Percentiles rank a stretch among this genome's conserved stretches.
Evolutionary conservation across 2,329 filamentous ascomycete species (phyloP).

Genomic region (Amesomyces nigricolor): DNA sequence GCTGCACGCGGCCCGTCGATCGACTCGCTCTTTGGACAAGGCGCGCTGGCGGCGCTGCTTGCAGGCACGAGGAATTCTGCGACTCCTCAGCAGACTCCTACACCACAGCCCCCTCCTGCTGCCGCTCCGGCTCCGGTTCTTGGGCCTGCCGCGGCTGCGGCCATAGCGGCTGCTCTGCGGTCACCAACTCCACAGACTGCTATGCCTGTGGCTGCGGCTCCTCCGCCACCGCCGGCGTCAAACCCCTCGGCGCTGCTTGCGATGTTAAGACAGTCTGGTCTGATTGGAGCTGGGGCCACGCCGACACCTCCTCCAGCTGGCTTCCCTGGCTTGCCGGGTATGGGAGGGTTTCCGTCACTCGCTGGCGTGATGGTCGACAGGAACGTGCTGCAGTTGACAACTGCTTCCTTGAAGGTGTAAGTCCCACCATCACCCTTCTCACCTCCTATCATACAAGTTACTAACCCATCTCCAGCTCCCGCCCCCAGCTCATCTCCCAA

Average conservation of each 20-base stretch:
- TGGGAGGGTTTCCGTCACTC: constrained; percentile 14
- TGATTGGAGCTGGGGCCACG: constrained; percentile 42
- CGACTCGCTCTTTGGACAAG: constrained; percentile 54
- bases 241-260: constrained; percentile 59
- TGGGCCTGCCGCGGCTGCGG: constrained; percentile 15
- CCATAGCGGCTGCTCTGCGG: constrained; percentile 39
- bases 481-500: constrained; percentile 64
- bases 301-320: constrained; percentile 34
- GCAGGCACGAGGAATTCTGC: constrained; percentile 41
- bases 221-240: constrained; percentile 29
- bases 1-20: constrained; percentile 40
- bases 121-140: constrained; percentile 27
- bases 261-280: constrained; percentile 61
- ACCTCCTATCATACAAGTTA: not conserved
- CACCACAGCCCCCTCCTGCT: constrained; percentile 38
- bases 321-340: not conserved
- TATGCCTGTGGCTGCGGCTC: constrained; percentile 21
- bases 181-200: constrained; percentile 43
- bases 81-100: constrained; percentile 42
- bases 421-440: not conserved
- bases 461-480: constrained; percentile 30
- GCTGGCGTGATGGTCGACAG: constrained; percentile 7
- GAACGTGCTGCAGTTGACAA: not conserved
- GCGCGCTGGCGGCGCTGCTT: constrained; percentile 55
- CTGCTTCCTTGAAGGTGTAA: constrained; percentile 15